These are phyloP conservation scores for Fusarium bulbicola DNA, from an alignment of 2,329 filamentous ascomycete genomes.

Conservation along the genomic window DNA sequence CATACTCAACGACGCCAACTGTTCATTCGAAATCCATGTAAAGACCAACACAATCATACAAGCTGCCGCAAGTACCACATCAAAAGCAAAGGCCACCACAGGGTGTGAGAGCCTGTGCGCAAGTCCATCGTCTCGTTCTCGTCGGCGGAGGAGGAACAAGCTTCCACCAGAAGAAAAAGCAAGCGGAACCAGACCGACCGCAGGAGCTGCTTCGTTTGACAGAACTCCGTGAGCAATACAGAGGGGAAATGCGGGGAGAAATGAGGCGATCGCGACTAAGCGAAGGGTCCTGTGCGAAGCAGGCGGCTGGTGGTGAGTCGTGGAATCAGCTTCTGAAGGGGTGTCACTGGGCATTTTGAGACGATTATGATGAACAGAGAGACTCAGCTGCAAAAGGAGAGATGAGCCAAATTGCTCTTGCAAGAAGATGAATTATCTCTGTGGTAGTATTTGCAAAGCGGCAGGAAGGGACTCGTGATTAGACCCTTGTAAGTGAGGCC, in stretches of 20 bases:
- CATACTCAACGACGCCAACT: slow-evolving; percentile 48
- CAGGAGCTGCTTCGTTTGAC: slow-evolving; percentile 47
- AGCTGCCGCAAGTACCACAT: slow-evolving; percentile 48
- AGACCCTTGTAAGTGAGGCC: slow-evolving; percentile 33
- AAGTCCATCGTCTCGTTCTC: neutral
- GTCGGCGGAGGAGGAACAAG: slow-evolving; percentile 37
- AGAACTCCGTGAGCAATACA: slow-evolving; percentile 51
- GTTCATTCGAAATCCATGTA: slow-evolving; percentile 48
- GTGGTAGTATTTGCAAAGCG: neutral
- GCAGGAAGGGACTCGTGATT: slow-evolving; percentile 25
- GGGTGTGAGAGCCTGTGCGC: slow-evolving; percentile 35
- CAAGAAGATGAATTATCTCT: neutral
- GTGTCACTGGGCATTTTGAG: slow-evolving; percentile 27
- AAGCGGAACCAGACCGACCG: slow-evolving; percentile 52
- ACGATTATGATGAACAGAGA: neutral
- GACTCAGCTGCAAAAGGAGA: neutral
- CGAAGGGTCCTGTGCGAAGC: slow-evolving; percentile 44
- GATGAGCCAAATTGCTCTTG: neutral
- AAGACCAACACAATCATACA: slow-evolving; percentile 53
- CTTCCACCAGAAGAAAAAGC: slow-evolving; percentile 47
- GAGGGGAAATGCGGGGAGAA: slow-evolving; percentile 52
- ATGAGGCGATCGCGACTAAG: slow-evolving; percentile 47
- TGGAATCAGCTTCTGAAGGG: slow-evolving; percentile 20
- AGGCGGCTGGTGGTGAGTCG: slow-evolving; percentile 13
- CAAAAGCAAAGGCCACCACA: slow-evolving; percentile 50